phyloP scores from a whole-genome alignment of 495 filamentous ascomycete genomes.

The Penicillium cosmopolitanum region DNA sequence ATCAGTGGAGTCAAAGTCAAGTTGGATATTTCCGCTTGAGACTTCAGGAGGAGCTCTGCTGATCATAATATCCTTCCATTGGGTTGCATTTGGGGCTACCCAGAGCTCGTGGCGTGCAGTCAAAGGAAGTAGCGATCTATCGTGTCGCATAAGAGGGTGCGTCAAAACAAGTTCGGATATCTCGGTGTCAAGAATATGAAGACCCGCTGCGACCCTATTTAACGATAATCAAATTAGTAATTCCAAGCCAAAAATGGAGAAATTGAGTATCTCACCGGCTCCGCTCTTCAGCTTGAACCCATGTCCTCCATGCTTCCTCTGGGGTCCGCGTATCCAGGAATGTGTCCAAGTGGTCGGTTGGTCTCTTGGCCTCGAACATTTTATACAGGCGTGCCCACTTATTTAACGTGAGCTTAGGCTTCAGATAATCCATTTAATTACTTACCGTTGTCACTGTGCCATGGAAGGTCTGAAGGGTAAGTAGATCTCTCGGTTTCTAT shows the following conservation, averaged over 20 bases:
- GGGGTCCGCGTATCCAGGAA: not conserved
- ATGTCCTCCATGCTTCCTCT: constrained; percentile 23
- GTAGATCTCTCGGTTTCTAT: constrained; percentile 29
- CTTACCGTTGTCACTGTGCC: constrained; percentile 34
- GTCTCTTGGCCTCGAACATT: not conserved
- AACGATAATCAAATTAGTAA: not conserved
- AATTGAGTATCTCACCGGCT: constrained; percentile 17
- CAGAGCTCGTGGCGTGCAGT: constrained; percentile 28
- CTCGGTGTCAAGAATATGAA: constrained; percentile 35
- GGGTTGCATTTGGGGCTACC: constrained; percentile 18
- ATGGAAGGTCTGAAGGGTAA: constrained; percentile 35
- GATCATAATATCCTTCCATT: constrained; percentile 13
- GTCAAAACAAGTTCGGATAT: constrained; percentile 37
- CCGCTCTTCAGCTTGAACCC: constrained; percentile 26
- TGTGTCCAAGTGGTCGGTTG: not conserved
- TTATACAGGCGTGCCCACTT: constrained; percentile 16
- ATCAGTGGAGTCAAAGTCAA: not conserved
- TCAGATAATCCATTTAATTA: not conserved
- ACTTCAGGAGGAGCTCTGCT: not conserved
- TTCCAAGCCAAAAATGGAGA: not conserved
- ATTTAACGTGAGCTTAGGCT: not conserved
- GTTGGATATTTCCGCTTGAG: not conserved
- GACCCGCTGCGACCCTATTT: constrained; percentile 13
- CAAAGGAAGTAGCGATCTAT: constrained; percentile 13
- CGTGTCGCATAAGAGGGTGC: constrained; percentile 29